Percentiles rank a stretch among this genome's conserved stretches.
These are phyloP conservation scores for Eimeria sp. DNA, from an alignment of 169 alveolate genomes.

Conservation along the genomic window DNA sequence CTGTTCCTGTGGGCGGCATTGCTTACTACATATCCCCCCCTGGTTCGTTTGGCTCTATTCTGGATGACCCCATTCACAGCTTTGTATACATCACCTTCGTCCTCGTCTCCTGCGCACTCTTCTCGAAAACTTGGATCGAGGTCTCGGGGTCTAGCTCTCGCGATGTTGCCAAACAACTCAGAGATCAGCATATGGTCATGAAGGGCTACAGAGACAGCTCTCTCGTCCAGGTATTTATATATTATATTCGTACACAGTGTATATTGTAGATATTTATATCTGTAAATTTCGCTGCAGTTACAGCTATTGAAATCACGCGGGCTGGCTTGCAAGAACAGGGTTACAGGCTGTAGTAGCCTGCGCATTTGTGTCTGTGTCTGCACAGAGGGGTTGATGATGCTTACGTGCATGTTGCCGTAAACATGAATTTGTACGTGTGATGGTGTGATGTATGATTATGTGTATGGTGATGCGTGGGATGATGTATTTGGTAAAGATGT, in stretches of 20 bases:
- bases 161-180: slow-evolving; percentile 99
- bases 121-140: slow-evolving; percentile 99
- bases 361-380: too few relatives aligned
- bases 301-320: too few relatives aligned
- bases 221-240: slow-evolving; percentile 86
- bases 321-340: too few relatives aligned
- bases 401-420: too few relatives aligned
- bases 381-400: too few relatives aligned
- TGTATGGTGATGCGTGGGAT: too few relatives aligned
- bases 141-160: slow-evolving; percentile 99
- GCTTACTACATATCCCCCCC: slow-evolving; percentile 99
- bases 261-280: not conserved
- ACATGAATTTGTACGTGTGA: too few relatives aligned
- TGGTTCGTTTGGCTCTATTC: slow-evolving; percentile 93
- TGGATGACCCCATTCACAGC: slow-evolving; percentile 99
- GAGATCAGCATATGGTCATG: slow-evolving; percentile 98
- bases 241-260: too few relatives aligned
- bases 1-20: slow-evolving; percentile 99
- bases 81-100: slow-evolving; percentile 98
- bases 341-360: too few relatives aligned
- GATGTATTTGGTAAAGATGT: too few relatives aligned
- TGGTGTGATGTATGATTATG: too few relatives aligned
- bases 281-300: not conserved
- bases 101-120: slow-evolving; percentile 98
- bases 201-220: slow-evolving; percentile 95